These are phyloP conservation scores for Pythium dissotocum DNA, from an alignment of 352 stramenopile genomes.

Conservation along the genomic window DNA sequence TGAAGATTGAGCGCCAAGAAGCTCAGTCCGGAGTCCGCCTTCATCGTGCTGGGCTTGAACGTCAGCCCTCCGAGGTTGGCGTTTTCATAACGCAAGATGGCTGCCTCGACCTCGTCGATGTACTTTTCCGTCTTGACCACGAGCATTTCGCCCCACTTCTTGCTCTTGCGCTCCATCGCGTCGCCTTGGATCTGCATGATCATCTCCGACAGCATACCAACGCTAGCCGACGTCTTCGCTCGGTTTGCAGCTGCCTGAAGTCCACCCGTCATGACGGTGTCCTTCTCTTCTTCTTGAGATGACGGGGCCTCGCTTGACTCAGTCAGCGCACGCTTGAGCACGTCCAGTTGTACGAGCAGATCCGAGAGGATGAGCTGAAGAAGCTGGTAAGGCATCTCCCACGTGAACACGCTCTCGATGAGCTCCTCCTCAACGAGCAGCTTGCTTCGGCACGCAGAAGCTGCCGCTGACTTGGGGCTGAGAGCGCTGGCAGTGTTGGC, in stretches of 20 bases:
- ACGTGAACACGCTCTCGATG: constrained; percentile 88
- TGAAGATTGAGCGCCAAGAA: constrained; percentile 86
- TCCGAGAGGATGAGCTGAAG: constrained; percentile 78
- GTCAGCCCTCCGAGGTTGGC: constrained; percentile 67
- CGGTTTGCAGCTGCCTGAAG: not conserved
- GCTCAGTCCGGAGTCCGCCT: constrained; percentile 72
- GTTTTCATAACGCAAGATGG: constrained; percentile 73
- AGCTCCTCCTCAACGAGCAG: constrained; percentile 85
- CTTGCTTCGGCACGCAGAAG: constrained; percentile 35
- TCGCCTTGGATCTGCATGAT: constrained; percentile 88
- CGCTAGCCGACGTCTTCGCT: constrained; percentile 35
- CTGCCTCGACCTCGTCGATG: constrained; percentile 76
- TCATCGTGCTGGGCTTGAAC: constrained; percentile 89
- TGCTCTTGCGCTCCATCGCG: constrained; percentile 72
- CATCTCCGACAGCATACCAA: constrained; percentile 84
- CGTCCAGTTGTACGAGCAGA: constrained; percentile 68
- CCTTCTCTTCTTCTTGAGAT: constrained; percentile 35
- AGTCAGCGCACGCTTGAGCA: constrained; percentile 42
- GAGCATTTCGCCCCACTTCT: constrained; percentile 77
- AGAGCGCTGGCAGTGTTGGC: constrained; percentile 27
- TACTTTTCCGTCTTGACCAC: constrained; percentile 80
- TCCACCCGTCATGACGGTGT: constrained; percentile 19
- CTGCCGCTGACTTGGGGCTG: constrained; percentile 3
- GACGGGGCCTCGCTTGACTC: not conserved
- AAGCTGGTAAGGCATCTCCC: constrained; percentile 84